Evolutionary conservation across 352 stramenopile genomes (phyloP).

Genomic region (Pythium phragmitis): DNA sequence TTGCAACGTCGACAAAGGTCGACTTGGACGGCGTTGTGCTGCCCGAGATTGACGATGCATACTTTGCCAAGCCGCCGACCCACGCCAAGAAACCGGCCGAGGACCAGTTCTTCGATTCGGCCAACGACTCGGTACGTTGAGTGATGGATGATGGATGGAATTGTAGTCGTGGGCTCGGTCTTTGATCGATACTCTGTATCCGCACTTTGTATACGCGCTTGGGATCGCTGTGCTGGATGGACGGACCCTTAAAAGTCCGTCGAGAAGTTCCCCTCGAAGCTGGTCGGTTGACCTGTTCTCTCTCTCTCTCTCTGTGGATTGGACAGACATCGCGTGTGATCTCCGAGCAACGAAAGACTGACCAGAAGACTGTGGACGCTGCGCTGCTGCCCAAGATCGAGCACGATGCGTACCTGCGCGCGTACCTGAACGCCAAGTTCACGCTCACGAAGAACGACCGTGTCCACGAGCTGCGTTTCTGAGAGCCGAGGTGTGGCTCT

Average conservation of each 20-base stretch:
- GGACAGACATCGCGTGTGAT: conserved; percentile 37
- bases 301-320: conserved; percentile 9
- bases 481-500: neutral
- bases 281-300: conserved; percentile 20
- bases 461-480: conserved; percentile 92
- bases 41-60: conserved; percentile 92
- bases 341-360: conserved; percentile 92
- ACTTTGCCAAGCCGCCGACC: conserved; percentile 93
- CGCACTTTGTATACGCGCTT: conserved; percentile 42
- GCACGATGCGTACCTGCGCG: conserved; percentile 88
- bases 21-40: conserved; percentile 93
- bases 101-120: conserved; percentile 94
- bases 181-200: neutral
- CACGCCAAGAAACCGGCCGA: conserved; percentile 90
- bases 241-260: neutral
- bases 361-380: conserved; percentile 95
- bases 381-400: conserved; percentile 60
- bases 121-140: conserved; percentile 27
- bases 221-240: conserved; percentile 49
- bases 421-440: conserved; percentile 99
- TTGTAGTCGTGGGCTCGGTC: neutral
- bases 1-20: conserved; percentile 97
- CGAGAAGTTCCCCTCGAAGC: conserved; percentile 14
- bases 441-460: conserved; percentile 96
- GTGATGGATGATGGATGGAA: neutral